Evolutionary conservation across 129 eudicot species (phyloP).

Genomic region (Flaveria linearis): DNA sequence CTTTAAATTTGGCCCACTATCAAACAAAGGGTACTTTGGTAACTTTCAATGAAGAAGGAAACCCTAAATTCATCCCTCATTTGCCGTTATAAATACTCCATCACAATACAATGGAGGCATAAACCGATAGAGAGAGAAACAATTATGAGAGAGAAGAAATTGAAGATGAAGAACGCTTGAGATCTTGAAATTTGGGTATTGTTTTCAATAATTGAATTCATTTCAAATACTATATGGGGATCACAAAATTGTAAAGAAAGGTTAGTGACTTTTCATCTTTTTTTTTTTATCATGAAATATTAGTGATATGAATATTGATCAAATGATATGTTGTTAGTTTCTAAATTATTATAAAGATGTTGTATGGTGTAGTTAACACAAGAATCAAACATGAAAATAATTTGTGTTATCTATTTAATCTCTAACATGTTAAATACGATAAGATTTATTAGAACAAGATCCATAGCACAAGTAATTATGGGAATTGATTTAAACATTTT

Average conservation of each 20-base stretch:
- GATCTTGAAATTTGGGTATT: constrained; percentile 3
- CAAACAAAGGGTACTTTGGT: neutral
- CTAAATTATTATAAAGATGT: too few species aligned
- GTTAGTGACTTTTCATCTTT: neutral
- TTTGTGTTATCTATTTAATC: neutral
- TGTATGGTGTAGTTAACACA: too few species aligned
- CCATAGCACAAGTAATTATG: too few species aligned
- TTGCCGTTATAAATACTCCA: neutral
- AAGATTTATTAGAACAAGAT: too few species aligned
- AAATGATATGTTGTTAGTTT: too few species aligned
- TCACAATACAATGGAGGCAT: neutral
- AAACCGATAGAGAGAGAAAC: neutral
- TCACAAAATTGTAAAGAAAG: neutral
- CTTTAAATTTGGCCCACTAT: neutral
- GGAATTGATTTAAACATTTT: neutral
- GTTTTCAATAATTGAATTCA: neutral
- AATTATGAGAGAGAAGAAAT: neutral
- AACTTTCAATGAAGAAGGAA: neutral
- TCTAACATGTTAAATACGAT: too few species aligned
- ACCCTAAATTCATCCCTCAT: neutral
- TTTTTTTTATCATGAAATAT: neutral
- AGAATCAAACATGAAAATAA: too few species aligned
- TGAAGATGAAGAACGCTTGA: neutral
- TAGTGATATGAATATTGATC: too few species aligned
- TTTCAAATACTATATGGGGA: neutral